Percentiles rank a stretch among this genome's conserved stretches.
Evolutionary conservation across 371 early-diverging fungal species (phyloP).

Genomic region (Mortierella sp.): DNA sequence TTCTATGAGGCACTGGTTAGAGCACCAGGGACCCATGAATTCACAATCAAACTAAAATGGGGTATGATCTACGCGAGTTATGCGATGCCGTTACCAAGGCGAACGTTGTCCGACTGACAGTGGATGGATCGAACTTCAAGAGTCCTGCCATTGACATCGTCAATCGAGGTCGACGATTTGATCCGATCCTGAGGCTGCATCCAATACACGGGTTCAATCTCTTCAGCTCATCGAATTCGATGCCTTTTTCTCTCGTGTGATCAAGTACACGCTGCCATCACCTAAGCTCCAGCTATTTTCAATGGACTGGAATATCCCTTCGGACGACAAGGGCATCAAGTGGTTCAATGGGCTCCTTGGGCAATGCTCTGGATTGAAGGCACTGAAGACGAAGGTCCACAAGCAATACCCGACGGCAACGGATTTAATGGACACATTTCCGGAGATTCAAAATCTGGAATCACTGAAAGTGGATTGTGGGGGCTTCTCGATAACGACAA

Average conservation of each 20-base stretch:
- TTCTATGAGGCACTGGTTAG: constrained; percentile 11
- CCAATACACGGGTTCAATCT: constrained; percentile 2
- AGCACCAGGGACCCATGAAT: background rate
- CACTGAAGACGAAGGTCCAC: background rate
- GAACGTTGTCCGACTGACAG: background rate
- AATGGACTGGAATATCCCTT: background rate
- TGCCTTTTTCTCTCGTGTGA: constrained; percentile 12
- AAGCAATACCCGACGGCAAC: background rate
- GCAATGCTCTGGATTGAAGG: background rate
- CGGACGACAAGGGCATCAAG: background rate
- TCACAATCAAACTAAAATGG: constrained; percentile 10
- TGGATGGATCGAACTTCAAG: background rate
- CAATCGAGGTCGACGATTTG: constrained; percentile 12
- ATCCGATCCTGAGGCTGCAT: constrained; percentile 9
- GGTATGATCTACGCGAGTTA: constrained; percentile 13
- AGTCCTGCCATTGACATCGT: constrained; percentile 6
- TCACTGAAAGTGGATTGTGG: background rate
- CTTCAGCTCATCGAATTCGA: constrained; percentile 1
- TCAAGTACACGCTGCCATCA: background rate
- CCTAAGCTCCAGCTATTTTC: background rate
- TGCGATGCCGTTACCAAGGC: background rate
- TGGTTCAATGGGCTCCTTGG: background rate
- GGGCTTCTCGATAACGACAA: too few relatives aligned
- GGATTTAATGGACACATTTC: background rate
- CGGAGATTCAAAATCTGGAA: background rate